A percentile compares a stretch with the other conserved stretches of the same genome.
These are phyloP conservation scores for Aspergillus bertholletiae DNA, from an alignment of 495 filamentous ascomycete species.

Conservation along the genomic window DNA sequence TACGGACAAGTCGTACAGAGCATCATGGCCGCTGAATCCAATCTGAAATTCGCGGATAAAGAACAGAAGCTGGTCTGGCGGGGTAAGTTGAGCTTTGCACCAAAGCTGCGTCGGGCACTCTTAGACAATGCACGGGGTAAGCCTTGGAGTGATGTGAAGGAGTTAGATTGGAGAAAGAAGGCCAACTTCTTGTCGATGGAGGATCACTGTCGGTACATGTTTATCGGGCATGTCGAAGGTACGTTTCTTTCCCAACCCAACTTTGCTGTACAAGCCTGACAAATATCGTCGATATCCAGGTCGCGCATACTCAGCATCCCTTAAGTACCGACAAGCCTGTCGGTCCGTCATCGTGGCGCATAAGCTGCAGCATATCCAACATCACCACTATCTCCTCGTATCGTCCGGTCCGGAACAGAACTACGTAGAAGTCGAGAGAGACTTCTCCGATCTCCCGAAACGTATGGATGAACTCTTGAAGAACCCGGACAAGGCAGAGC, in stretches of 20 bases:
- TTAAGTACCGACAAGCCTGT: slow-evolving; percentile 50
- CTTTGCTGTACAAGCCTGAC: background rate
- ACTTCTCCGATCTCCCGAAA: slow-evolving; percentile 45
- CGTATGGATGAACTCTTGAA: slow-evolving; percentile 37
- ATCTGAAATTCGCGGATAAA: slow-evolving; percentile 35
- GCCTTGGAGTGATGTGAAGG: slow-evolving; percentile 39
- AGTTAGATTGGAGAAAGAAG: slow-evolving; percentile 29
- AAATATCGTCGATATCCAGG: slow-evolving; percentile 6
- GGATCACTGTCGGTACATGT: slow-evolving; percentile 48
- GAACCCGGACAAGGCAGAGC: slow-evolving; percentile 34
- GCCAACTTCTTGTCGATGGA: slow-evolving; percentile 31
- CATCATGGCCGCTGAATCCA: background rate
- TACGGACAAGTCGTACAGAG: slow-evolving; percentile 43
- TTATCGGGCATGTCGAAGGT: slow-evolving; percentile 46
- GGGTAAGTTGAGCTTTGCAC: slow-evolving; percentile 34
- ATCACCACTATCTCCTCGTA: slow-evolving; percentile 14
- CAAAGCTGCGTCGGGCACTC: slow-evolving; percentile 30
- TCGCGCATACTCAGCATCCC: slow-evolving; percentile 38
- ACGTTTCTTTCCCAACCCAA: background rate
- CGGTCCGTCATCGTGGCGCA: slow-evolving; percentile 42
- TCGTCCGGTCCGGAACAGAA: slow-evolving; percentile 46
- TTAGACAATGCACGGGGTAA: slow-evolving; percentile 29
- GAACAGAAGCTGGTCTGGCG: slow-evolving; percentile 56
- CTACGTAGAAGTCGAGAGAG: slow-evolving; percentile 45
- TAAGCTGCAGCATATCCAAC: slow-evolving; percentile 17